Base-by-base conservation (phyloP, 176 grass and related monocot species). In the Eragrostis curvula region DNA sequence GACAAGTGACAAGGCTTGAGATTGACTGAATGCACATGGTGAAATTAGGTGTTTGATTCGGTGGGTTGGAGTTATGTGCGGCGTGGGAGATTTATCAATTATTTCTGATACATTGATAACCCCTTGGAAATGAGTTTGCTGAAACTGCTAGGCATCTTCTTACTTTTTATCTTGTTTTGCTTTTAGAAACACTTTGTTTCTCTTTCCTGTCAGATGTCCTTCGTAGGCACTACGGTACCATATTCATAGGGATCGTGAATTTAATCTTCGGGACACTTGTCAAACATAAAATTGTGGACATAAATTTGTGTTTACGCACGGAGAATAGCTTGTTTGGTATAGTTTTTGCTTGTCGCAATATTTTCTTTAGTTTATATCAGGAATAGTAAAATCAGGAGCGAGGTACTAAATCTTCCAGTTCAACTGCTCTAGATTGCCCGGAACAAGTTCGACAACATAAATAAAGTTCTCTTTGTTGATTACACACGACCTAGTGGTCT, bases 81-180 rank as follows among this genome's bases (percentile, higher is more conserved):
- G 36, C 8, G 36, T 78, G 20, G 59, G 59, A 32, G 43, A 78
- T 65, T 65, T 62, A 17, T 49, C 17, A 61, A 29, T 20, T 63
- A 65, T 48, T 78, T 15, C 24, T 16, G 44, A 21, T 65, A 55
- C 21, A 51, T 55, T n/a, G 71, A 39, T 52, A 52, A 51, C 1
- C 17, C 70, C 70, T 50, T 4, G 41, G 9, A 29, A 63, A 60
- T 77, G 58, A 64, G 58, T 78, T 64, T 78, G 5, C 42, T 32
- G 16, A 27, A 61, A 78, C 43, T 78, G 24, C 55, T 58, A 5
- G 75, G 75, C 75, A 64, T 64, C 58, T 78, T 12, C 58, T 0
- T 13, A 12, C 75, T 64, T 78, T 77, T 32, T 78, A 78, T 64
- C 42, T 18, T 78, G 58, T 78, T 78, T 63, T 78, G 42, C 58